Conservation (phyloP, 1,139 yeast genomes). For the Kurtzmaniella quercitrusa region DNA sequence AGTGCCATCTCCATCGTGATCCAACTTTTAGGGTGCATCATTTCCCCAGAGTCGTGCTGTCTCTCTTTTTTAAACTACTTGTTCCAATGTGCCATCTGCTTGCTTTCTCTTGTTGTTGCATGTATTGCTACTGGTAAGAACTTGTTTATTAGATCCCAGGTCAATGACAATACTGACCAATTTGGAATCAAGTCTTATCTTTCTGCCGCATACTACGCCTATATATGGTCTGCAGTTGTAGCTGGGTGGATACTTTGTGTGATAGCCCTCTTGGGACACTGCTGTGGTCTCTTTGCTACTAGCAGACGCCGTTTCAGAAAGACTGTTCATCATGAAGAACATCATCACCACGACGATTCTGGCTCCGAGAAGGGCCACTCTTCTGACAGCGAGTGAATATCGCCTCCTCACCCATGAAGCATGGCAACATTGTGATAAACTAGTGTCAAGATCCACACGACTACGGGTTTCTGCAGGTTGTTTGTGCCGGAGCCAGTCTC, state of each 20-base stretch:
- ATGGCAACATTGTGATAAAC: neutral
- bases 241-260: conserved; percentile 32
- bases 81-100: conserved; percentile 27
- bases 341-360: conserved; percentile 5
- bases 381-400: conserved; percentile 1
- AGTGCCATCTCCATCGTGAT: conserved; percentile 25
- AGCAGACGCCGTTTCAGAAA: conserved; percentile 29
- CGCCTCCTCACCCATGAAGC: neutral
- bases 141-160: conserved; percentile 24
- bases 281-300: conserved; percentile 38
- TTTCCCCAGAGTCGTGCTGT: conserved; percentile 35
- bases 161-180: conserved; percentile 26
- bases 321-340: conserved; percentile 10
- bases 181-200: conserved; percentile 35
- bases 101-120: conserved; percentile 30
- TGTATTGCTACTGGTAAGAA: conserved; percentile 33
- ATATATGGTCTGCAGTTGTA: conserved; percentile 38
- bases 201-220: conserved; percentile 41
- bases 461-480: neutral
- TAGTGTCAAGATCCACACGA: neutral
- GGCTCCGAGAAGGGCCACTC: conserved; percentile 8
- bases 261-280: conserved; percentile 39
- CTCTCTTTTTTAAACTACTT: conserved; percentile 39
- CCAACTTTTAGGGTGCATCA: conserved; percentile 29
- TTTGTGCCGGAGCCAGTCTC: neutral